Conservation (phyloP, 1,284 basidiomycete genomes). For the Uromyces viciae-fabae region DNA sequence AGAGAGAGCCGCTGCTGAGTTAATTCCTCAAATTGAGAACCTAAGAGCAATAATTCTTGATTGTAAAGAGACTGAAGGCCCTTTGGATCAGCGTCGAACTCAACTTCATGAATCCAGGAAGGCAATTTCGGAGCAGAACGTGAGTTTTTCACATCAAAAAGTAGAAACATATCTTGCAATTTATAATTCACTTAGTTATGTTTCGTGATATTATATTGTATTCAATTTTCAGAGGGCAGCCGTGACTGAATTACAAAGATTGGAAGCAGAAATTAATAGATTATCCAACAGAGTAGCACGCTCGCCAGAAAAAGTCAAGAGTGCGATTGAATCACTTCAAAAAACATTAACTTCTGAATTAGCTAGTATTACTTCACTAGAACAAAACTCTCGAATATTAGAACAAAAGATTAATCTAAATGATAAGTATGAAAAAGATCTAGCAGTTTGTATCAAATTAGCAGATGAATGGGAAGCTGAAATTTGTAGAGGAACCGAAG, state of each 20-base stretch:
- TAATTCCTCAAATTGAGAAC: conserved; percentile 18
- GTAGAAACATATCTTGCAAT: too few relatives aligned
- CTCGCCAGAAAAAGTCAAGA: conserved; percentile 33
- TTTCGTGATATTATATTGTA: too few relatives aligned
- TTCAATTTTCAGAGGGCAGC: conserved; percentile 2
- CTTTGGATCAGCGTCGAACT: conserved; percentile 15
- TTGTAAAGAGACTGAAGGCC: conserved; percentile 26
- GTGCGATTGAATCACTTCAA: conserved; percentile 23
- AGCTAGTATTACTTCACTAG: neutral
- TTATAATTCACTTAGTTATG: too few relatives aligned
- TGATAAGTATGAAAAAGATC: conserved; percentile 44
- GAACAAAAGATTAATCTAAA: conserved; percentile 14
- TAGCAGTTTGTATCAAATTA: conserved; percentile 47
- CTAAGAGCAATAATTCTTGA: conserved; percentile 29
- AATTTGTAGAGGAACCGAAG: conserved; percentile 46
- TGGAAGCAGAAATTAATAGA: conserved; percentile 19
- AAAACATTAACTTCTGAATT: conserved; percentile 18
- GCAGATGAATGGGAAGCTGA: conserved; percentile 50
- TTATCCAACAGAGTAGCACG: conserved; percentile 19
- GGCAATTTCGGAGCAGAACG: conserved; percentile 20
- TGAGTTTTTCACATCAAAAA: neutral
- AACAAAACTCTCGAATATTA: conserved; percentile 24
- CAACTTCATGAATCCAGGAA: neutral
- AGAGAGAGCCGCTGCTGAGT: conserved; percentile 11
- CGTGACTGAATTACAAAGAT: neutral